A percentile compares a stretch with the other conserved stretches of the same genome.
phyloP scores from a whole-genome alignment of 1,284 basidiomycete species.

The Sphagnurus paluster region DNA sequence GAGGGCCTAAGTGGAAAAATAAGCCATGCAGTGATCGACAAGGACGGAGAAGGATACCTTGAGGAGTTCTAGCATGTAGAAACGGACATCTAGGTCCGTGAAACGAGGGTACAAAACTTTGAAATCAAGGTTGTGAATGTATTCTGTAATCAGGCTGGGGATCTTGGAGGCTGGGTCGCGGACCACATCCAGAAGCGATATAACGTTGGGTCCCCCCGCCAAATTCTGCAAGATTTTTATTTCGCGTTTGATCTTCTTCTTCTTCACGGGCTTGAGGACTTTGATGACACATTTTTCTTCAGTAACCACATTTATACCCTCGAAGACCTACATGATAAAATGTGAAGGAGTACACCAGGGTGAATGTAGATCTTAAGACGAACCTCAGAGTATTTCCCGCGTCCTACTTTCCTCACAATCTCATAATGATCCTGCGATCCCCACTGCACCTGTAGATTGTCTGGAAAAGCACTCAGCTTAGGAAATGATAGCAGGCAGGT shows the following conservation, averaged over 20 bases:
- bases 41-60: slow-evolving; percentile 56
- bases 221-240: slow-evolving; percentile 99
- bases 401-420: slow-evolving; percentile 94
- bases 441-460: slow-evolving; percentile 94
- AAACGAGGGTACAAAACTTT: slow-evolving; percentile 96
- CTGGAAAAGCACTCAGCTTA: slow-evolving; percentile 37
- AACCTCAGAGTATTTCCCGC: slow-evolving; percentile 96
- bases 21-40: slow-evolving; percentile 4
- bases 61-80: slow-evolving; percentile 95
- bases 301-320: slow-evolving; percentile 92
- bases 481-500: slow-evolving; percentile 18
- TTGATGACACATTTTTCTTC: slow-evolving; percentile 98
- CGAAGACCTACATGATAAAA: slow-evolving; percentile 76
- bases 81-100: slow-evolving; percentile 93
- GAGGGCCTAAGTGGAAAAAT: slow-evolving; percentile 63
- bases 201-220: slow-evolving; percentile 91
- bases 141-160: slow-evolving; percentile 97
- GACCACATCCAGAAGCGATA: slow-evolving; percentile 92
- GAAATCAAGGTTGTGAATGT: slow-evolving; percentile 98
- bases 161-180: slow-evolving; percentile 94
- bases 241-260: slow-evolving; percentile 99
- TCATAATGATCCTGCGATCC: slow-evolving; percentile 98
- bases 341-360: slow-evolving; percentile 13
- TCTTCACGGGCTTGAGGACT: slow-evolving; percentile 98
- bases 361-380: slow-evolving; percentile 20